phyloP scores from a whole-genome alignment of 169 alveolate genomes.

The Pseudocohnilembus persalinus region DNA sequence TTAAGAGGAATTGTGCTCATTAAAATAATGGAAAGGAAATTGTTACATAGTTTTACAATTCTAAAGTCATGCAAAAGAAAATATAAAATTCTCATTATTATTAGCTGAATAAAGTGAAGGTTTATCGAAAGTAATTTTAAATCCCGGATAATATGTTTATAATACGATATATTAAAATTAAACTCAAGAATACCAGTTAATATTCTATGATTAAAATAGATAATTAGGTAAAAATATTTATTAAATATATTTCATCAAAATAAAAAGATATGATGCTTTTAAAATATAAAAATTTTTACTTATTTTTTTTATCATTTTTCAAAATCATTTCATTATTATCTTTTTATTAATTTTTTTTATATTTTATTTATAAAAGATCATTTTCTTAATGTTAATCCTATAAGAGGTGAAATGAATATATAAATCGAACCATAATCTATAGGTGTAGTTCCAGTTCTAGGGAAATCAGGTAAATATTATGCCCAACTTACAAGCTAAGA shows the following conservation, averaged over 20 bases:
- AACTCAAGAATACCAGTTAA: neutral
- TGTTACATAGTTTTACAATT: neutral
- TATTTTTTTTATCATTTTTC: too few relatives aligned
- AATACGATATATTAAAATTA: neutral
- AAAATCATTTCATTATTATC: too few relatives aligned
- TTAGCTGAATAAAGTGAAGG: neutral
- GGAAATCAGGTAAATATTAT: neutral
- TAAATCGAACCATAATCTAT: neutral
- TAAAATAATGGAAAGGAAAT: neutral
- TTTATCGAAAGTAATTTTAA: neutral
- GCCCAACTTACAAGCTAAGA: neutral
- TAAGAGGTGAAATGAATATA: neutral
- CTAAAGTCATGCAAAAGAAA: neutral
- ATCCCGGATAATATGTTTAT: neutral
- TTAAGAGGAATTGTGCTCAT: neutral
- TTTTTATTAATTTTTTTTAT: too few relatives aligned
- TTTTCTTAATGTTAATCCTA: neutral
- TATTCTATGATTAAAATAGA: neutral
- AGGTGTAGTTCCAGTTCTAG: neutral
- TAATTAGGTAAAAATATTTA: too few relatives aligned
- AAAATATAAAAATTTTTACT: too few relatives aligned
- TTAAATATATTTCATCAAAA: too few relatives aligned
- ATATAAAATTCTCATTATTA: too few relatives aligned
- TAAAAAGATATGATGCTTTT: too few relatives aligned
- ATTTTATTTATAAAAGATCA: too few relatives aligned